phyloP scores from a whole-genome alignment of 2,329 filamentous ascomycete genomes.

The Aschersonia sp. region DNA sequence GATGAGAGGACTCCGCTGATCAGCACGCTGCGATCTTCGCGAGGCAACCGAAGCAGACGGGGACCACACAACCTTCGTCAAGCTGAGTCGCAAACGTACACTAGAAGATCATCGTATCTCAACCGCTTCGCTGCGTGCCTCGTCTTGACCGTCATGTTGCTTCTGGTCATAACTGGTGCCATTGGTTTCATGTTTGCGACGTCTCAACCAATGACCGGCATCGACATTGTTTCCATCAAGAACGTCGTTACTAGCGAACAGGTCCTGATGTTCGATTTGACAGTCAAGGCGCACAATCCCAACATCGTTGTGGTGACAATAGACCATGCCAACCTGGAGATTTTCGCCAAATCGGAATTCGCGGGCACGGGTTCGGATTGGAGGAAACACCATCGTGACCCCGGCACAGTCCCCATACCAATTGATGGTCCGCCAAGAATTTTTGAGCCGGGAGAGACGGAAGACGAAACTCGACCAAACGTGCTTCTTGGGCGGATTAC shows the following conservation, averaged over 20 bases:
- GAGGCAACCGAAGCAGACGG: slow-evolving; percentile 44
- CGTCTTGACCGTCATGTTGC: slow-evolving; percentile 65
- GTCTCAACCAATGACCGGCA: slow-evolving; percentile 70
- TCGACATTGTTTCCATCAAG: slow-evolving; percentile 65
- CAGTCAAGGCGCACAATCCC: slow-evolving; percentile 78
- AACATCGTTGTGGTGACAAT: slow-evolving; percentile 84
- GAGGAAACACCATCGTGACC: slow-evolving; percentile 28
- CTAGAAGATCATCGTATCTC: slow-evolving; percentile 47
- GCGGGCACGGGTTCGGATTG: slow-evolving; percentile 56
- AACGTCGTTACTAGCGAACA: slow-evolving; percentile 90
- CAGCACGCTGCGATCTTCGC: slow-evolving; percentile 37
- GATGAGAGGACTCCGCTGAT: slow-evolving; percentile 82
- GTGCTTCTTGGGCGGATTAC: slow-evolving; percentile 85
- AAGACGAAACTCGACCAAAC: slow-evolving; percentile 52
- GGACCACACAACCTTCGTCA: slow-evolving; percentile 45
- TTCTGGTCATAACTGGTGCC: slow-evolving; percentile 70
- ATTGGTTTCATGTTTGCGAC: slow-evolving; percentile 84
- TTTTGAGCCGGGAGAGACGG: slow-evolving; percentile 32
- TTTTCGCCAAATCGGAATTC: slow-evolving; percentile 89
- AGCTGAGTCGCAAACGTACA: slow-evolving; percentile 58
- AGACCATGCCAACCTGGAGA: slow-evolving; percentile 73
- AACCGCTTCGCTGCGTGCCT: slow-evolving; percentile 74
- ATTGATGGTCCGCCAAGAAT: slow-evolving; percentile 23
- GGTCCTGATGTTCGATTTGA: slow-evolving; percentile 86
- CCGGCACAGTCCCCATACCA: slow-evolving; percentile 12